Percentiles rank a stretch among this genome's conserved stretches.
Evolutionary conservation across 202 grass and related monocot genomes (phyloP).

Genomic region (Setaria italica): DNA sequence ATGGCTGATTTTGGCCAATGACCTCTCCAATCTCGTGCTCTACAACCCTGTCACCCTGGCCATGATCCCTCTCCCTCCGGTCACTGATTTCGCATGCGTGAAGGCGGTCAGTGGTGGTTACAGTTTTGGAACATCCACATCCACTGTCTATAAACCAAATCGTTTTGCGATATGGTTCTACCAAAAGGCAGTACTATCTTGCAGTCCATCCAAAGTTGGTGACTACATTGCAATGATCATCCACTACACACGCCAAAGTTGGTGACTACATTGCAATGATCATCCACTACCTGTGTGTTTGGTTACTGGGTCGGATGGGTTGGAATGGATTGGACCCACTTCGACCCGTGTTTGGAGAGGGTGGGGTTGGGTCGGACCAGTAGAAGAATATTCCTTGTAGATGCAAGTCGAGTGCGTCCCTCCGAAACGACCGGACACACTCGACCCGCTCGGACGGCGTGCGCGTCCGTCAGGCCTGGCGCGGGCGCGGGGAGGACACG

Average conservation of each 20-base stretch:
- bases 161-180: neutral
- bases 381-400: too few relatives aligned
- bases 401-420: too few relatives aligned
- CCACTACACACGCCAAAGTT: neutral
- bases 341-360: too few relatives aligned
- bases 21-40: slow-evolving; percentile 5
- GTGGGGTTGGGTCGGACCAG: too few relatives aligned
- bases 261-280: neutral
- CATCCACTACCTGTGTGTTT: neutral
- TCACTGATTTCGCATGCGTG: neutral
- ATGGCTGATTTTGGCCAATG: neutral
- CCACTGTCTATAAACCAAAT: neutral
- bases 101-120: neutral
- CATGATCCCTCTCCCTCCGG: neutral
- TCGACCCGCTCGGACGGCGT: too few relatives aligned
- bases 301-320: too few relatives aligned
- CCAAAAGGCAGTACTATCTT: slow-evolving; percentile 34
- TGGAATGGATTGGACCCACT: too few relatives aligned
- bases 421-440: too few relatives aligned
- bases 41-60: slow-evolving; percentile 7
- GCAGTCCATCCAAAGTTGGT: slow-evolving; percentile 12
- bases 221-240: slow-evolving; percentile 5
- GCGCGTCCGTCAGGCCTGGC: too few relatives aligned
- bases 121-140: too few relatives aligned
- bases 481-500: too few relatives aligned